phyloP scores from a whole-genome alignment of 2,329 filamentous ascomycete genomes.

The Alternaria ventricosa region DNA sequence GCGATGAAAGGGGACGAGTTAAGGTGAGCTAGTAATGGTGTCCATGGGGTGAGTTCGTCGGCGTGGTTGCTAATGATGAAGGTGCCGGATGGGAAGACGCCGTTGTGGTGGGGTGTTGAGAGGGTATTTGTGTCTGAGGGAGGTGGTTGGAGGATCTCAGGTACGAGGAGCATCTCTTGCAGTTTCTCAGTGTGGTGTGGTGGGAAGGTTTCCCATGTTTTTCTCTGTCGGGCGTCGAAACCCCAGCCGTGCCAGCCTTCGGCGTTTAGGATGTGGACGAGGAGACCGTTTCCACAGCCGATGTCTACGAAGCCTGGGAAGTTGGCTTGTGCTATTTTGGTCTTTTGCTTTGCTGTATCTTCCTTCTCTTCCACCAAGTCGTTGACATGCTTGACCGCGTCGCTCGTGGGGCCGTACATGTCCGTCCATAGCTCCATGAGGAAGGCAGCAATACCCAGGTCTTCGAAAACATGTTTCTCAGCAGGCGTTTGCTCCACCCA shows the following conservation, averaged over 20 bases:
- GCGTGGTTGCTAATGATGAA: slow-evolving; percentile 98
- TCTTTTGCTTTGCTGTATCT: slow-evolving; percentile 1
- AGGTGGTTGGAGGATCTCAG: slow-evolving; percentile 50
- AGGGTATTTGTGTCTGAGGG: slow-evolving; percentile 28
- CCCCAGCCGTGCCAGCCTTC: slow-evolving; percentile 89
- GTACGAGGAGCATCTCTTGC: slow-evolving; percentile 67
- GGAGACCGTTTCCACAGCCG: slow-evolving; percentile 90
- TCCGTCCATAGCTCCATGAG: slow-evolving; percentile 88
- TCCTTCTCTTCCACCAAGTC: slow-evolving; percentile 9
- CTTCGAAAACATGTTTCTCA: slow-evolving; percentile 92
- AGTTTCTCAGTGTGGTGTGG: slow-evolving; percentile 56
- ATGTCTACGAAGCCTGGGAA: slow-evolving; percentile 96
- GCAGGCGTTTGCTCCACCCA: slow-evolving; percentile 92
- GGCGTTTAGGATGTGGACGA: slow-evolving; percentile 79
- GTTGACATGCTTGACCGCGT: neutral
- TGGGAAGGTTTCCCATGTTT: slow-evolving; percentile 81
- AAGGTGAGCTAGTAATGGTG: slow-evolving; percentile 80
- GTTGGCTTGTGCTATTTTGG: slow-evolving; percentile 12
- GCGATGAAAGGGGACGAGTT: slow-evolving; percentile 83
- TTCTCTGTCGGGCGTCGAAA: slow-evolving; percentile 86
- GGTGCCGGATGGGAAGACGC: slow-evolving; percentile 73
- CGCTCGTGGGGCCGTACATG: slow-evolving; percentile 68
- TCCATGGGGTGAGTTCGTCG: slow-evolving; percentile 96
- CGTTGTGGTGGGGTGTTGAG: slow-evolving; percentile 55
- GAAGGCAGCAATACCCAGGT: slow-evolving; percentile 88